A percentile compares a stretch with the other conserved stretches of the same genome.
phyloP scores from a whole-genome alignment of 495 filamentous ascomycete genomes.

The Hypoxylon fuscum region DNA sequence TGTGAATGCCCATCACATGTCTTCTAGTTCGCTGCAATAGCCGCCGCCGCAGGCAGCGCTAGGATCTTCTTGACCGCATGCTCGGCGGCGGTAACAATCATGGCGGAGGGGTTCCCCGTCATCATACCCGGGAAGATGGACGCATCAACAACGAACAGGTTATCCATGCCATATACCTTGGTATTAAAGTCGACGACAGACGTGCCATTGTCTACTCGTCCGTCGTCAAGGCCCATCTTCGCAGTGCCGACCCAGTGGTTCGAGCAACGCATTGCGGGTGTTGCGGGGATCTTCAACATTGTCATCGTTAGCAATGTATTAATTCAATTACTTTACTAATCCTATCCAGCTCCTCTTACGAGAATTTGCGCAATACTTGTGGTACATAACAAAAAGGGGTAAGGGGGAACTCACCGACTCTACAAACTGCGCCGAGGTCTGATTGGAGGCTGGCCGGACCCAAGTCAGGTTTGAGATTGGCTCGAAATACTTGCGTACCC shows the following conservation, averaged over 20 bases:
- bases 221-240: conserved; percentile 66
- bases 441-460: conserved; percentile 56
- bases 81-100: conserved; percentile 63
- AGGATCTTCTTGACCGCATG: conserved; percentile 62
- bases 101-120: conserved; percentile 62
- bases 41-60: conserved; percentile 43
- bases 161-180: conserved; percentile 66
- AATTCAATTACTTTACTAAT: neutral
- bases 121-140: conserved; percentile 57
- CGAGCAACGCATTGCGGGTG: conserved; percentile 46
- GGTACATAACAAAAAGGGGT: conserved; percentile 13
- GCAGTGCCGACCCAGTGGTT: conserved; percentile 63
- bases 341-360: no score
- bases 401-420: conserved; percentile 41
- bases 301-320: conserved; percentile 8
- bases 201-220: conserved; percentile 58
- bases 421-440: conserved; percentile 59
- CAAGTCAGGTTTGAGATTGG: conserved; percentile 60
- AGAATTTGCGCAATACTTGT: neutral
- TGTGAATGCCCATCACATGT: no score
- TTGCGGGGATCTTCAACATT: conserved; percentile 40
- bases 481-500: conserved; percentile 58
- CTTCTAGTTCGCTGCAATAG: conserved; percentile 7
- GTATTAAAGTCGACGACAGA: conserved; percentile 65
- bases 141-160: conserved; percentile 54